A percentile compares a stretch with the other conserved stretches of the same genome.
Conservation (phyloP, 2,329 filamentous ascomycete genomes). For the Cercospora berteroae region DNA sequence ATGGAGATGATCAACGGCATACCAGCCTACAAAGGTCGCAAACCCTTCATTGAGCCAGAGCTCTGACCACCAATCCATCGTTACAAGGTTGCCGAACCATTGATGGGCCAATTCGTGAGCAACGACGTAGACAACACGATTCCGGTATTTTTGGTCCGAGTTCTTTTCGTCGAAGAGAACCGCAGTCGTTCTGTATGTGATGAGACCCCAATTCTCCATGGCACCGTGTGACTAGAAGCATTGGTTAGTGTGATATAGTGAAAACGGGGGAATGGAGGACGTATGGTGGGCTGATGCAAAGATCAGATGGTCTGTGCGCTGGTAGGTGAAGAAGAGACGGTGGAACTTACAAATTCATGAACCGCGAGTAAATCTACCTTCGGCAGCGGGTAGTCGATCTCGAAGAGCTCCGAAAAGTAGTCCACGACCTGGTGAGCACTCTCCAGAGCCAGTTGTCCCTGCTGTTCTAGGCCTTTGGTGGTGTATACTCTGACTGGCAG, state of each 20-base stretch:
- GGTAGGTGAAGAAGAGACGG: neutral
- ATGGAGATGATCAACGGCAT: conserved; percentile 84
- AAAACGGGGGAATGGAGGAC: conserved; percentile 29
- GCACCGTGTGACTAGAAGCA: conserved; percentile 62
- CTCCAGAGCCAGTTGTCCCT: conserved; percentile 83
- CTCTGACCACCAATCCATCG: conserved; percentile 81
- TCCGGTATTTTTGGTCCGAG: conserved; percentile 87
- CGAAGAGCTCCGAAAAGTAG: conserved; percentile 93
- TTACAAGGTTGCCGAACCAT: conserved; percentile 94
- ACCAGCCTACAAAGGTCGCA: conserved; percentile 97
- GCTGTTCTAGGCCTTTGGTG: conserved; percentile 87
- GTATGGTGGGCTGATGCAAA: conserved; percentile 43
- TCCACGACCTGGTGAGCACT: conserved; percentile 93
- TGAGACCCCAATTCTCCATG: conserved; percentile 96
- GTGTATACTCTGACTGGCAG: conserved; percentile 95
- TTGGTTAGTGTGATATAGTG: conserved; percentile 41
- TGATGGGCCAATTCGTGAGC: conserved; percentile 97
- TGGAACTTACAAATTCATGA: conserved; percentile 75
- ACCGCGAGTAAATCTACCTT: conserved; percentile 90
- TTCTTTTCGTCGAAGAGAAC: conserved; percentile 93
- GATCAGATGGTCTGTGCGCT: conserved; percentile 21
- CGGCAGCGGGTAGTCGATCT: conserved; percentile 87
- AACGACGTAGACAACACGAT: conserved; percentile 92
- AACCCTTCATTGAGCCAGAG: conserved; percentile 93
- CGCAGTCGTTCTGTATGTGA: conserved; percentile 88